These are phyloP conservation scores for Tremella yokohamensis DNA, from an alignment of 768 basidiomycete species.

Conservation along the genomic window DNA sequence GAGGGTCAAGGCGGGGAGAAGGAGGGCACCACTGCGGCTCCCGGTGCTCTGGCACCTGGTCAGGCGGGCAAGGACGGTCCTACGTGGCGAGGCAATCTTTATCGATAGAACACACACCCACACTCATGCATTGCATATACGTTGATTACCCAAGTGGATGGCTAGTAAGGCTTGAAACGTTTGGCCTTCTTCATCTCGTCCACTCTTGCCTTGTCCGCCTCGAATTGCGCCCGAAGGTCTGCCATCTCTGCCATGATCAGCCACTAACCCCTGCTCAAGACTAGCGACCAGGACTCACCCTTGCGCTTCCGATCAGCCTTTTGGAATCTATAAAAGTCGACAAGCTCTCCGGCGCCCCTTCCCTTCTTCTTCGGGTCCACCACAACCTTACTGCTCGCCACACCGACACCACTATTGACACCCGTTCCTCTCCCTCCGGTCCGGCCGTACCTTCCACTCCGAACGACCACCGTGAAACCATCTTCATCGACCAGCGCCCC, in stretches of 20 bases:
- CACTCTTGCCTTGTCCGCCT: constrained; percentile 80
- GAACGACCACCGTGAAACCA: constrained; percentile 89
- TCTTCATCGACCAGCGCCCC: constrained; percentile 90
- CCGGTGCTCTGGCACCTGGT: constrained; percentile 7
- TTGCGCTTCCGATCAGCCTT: constrained; percentile 81
- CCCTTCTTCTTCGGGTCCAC: constrained; percentile 59
- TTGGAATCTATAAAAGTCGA: constrained; percentile 83
- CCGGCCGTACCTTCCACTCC: constrained; percentile 84
- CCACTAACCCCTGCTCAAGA: not conserved
- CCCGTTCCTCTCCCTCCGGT: constrained; percentile 76
- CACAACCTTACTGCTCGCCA: constrained; percentile 59
- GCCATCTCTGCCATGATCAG: constrained; percentile 55
- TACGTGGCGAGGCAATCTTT: constrained; percentile 35
- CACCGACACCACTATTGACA: constrained; percentile 66
- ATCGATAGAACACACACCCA: constrained; percentile 24
- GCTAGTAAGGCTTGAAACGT: constrained; percentile 81
- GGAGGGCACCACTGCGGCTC: constrained; percentile 2
- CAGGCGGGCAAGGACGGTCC: not conserved
- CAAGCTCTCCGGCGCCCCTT: constrained; percentile 53
- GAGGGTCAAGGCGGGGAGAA: constrained; percentile 1
- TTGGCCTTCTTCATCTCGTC: constrained; percentile 73
- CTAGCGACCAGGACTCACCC: constrained; percentile 55
- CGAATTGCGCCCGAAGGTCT: constrained; percentile 71
- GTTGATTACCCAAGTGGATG: not conserved
- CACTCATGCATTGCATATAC: constrained; percentile 10